These are phyloP conservation scores for Allium fistulosum DNA, from an alignment of 106 monocot species.

Conservation along the genomic window DNA sequence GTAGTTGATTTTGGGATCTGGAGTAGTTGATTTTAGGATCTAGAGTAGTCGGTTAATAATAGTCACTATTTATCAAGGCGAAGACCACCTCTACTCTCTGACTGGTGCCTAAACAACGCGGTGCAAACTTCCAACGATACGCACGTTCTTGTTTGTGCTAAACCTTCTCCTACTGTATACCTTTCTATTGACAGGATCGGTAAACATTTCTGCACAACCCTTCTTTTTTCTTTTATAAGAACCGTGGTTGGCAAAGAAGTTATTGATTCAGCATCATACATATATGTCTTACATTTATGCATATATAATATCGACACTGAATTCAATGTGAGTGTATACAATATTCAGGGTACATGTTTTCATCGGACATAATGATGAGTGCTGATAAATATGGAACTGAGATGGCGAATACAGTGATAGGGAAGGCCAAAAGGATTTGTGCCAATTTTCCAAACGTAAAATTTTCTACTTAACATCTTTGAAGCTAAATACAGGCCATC, in stretches of 20 bases:
- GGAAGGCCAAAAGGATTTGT: conserved; percentile 30
- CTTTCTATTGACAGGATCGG: conserved; percentile 31
- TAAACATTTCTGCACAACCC: background rate
- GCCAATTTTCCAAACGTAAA: conserved; percentile 11
- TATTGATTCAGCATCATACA: too few species aligned
- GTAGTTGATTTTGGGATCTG: too few species aligned
- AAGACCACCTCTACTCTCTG: conserved; percentile 48
- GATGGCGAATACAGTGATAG: conserved; percentile 20
- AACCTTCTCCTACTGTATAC: conserved; percentile 19
- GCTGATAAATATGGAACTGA: conserved; percentile 23
- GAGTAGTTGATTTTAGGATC: too few species aligned
- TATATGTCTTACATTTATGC: too few species aligned
- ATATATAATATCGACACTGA: too few species aligned
- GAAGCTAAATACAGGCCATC: too few species aligned
- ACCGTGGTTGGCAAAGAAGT: too few species aligned
- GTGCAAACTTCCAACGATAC: conserved; percentile 11
- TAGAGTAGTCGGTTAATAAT: conserved; percentile 17
- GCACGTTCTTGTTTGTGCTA: conserved; percentile 36
- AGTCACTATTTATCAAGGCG: conserved; percentile 43
- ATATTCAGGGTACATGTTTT: conserved; percentile 34
- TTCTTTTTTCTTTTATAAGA: too few species aligned
- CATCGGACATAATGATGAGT: conserved; percentile 26
- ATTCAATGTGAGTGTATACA: too few species aligned
- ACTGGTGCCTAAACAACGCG: conserved; percentile 46
- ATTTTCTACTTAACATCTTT: background rate